Evolutionary conservation across 805 yeast species (phyloP), one percentile per base, ranked within the genome.

Genomic region (Zygosaccharomyces pseudorouxii): DNA sequence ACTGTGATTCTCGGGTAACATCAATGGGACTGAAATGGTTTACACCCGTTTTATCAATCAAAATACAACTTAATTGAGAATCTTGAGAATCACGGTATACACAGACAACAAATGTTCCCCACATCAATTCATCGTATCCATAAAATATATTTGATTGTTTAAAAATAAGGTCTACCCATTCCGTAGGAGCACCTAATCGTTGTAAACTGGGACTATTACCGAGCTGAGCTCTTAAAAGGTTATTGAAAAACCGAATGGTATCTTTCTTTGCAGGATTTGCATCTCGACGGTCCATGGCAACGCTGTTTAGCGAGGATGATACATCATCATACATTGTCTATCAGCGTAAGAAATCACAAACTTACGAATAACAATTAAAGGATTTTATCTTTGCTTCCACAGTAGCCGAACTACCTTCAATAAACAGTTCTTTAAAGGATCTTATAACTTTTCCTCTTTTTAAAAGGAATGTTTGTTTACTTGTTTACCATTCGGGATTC

Each of bases 1-100:
- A 92, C 44, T 84, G 74, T 1, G 96, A 87, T 40, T 75, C 68
- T 0, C 71, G 59, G 38, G 75, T 77, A 9, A 86, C 63, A 2
- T 86, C 79, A 58, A 89, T 67, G 18, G 82, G 73, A 27, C 76
- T 73, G 55, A 78, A 79, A 25, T 78, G 73, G 3, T 84, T 72
- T 33, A 80, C 75, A 0, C 97, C 98, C 53, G 80, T 81, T 48
- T 75, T 77, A 23, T 86, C 80, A 22, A 86, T 55, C 19, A 84
- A 67, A 3, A 80, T 70, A 3, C 84, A 74, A 47, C 79, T 73
- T n/a, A 81, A 67, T 46, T 72, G 73, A 18, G 68, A 64, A 1
- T 81, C 49, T 2, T 19, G 29, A 2, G 56, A 51, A 27, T 57
- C 59, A 19, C 47, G 53, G 39, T 52, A 56, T 6, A 65, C 54